These are phyloP conservation scores for Pyricularia grisea DNA, from an alignment of 2,329 filamentous ascomycete genomes.

Conservation along the genomic window DNA sequence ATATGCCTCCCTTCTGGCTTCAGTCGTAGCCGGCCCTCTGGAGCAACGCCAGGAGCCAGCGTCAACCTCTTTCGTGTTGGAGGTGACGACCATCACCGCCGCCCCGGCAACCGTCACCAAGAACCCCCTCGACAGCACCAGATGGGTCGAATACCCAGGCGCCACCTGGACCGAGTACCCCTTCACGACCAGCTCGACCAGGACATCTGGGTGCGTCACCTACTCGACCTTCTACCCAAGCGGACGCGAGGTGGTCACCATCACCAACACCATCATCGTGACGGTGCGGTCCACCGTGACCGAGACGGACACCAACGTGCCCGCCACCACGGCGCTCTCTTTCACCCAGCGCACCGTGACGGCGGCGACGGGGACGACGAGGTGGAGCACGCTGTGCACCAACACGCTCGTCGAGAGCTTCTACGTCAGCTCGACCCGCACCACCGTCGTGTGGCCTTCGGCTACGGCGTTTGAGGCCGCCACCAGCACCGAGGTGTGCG, in stretches of 20 bases:
- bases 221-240: neutral
- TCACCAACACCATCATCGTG: neutral
- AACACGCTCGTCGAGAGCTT: slow-evolving; percentile 3
- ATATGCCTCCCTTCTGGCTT: neutral
- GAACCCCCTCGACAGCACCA: slow-evolving; percentile 1
- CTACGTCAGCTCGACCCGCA: slow-evolving; percentile 3
- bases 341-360: neutral
- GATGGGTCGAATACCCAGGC: neutral
- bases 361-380: neutral
- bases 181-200: neutral
- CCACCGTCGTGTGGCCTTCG: neutral
- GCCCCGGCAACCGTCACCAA: neutral
- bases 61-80: neutral
- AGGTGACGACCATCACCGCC: neutral
- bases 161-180: neutral
- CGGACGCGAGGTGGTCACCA: neutral
- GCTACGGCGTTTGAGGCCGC: neutral
- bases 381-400: slow-evolving; percentile 1
- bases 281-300: neutral
- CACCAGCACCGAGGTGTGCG: slow-evolving; percentile 1
- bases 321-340: neutral
- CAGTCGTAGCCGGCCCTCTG: neutral
- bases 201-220: neutral
- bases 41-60: neutral
- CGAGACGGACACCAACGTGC: neutral